Base-by-base conservation (phyloP, 2,329 filamentous ascomycete genomes). In the Diaporthe nobilis region DNA sequence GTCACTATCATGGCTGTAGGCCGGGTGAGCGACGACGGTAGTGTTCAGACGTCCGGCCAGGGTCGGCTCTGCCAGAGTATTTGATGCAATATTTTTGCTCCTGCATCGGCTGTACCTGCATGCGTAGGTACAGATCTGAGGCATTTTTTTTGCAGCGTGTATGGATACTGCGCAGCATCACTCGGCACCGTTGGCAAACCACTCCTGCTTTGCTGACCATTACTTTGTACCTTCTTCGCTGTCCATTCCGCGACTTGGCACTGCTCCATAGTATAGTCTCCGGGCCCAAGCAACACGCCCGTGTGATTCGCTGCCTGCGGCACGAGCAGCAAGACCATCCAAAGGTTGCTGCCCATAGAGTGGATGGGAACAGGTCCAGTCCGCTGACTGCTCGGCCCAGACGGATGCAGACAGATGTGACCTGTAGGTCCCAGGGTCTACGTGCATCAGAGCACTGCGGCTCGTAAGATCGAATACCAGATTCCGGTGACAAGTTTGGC, bases 111-210 rank as follows among this genome's bases (percentile, higher is more conserved):
- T 20, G 65, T 55, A 42, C 65, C 65, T 70, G 65, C 65, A 70
- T 55, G 34, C 28, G 49, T 20, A 68, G 65, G 65, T 39, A 34
- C 22, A 55, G 31, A 34, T 55, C 49, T 70, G 65, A 70, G 65
- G 65, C 65, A 70, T 70, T 70, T 49, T 70, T 70, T 70, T 70
- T n/a, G 28, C 34, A 10, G 13, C 65, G 34, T 28, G n/a, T 13
- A 70, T 70, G 65, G 65, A 31, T 55, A 55, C 65, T 55, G 65
- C 65, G 49, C 65, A 55, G 65, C 65, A 34, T 70, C 65, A 68
- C 63, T 25, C 63, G 63, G 31, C 31, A 39, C 63, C 44, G 28
- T 6, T 68, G 42, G 31, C 47, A 25, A 25, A 17, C 15, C 47
- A 49, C 22, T 34, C n/a, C 39, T 68, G 47, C 34, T 53, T 53